Evolutionary conservation across 1,284 basidiomycete genomes (phyloP).

Genomic region (Calocybe gambosa): DNA sequence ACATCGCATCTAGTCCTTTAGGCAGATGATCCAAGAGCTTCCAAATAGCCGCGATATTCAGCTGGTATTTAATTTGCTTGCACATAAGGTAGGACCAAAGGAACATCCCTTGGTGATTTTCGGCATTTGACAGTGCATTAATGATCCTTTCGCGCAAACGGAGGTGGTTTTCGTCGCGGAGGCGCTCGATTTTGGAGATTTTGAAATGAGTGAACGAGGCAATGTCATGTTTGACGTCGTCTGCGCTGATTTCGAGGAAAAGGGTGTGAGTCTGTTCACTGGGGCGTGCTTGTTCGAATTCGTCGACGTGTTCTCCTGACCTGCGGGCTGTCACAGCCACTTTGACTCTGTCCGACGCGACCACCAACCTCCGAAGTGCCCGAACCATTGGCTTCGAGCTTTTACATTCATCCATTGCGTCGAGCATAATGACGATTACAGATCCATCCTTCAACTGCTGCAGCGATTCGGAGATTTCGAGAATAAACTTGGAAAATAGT

Average conservation of each 20-base stretch:
- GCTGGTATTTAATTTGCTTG: constrained; percentile 5
- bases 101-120: constrained; percentile 10
- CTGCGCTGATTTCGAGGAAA: constrained; percentile 2
- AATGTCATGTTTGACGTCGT: constrained; percentile 8
- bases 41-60: neutral
- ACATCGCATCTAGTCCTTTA: constrained; percentile 6
- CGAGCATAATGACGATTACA: neutral
- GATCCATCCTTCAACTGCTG: neutral
- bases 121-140: constrained; percentile 1
- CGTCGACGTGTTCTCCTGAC: constrained; percentile 5
- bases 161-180: neutral
- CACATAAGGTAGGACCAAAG: constrained; percentile 9
- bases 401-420: constrained; percentile 9
- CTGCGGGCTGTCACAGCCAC: constrained; percentile 5
- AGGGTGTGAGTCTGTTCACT: neutral
- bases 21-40: constrained; percentile 5
- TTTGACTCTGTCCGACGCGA: neutral
- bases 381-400: neutral
- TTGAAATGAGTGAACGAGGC: constrained; percentile 3
- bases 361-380: neutral
- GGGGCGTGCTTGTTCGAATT: neutral
- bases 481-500: neutral
- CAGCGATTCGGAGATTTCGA: neutral
- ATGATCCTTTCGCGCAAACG: constrained; percentile 1
- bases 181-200: constrained; percentile 6